Evolutionary conservation across 371 early-diverging fungal species (phyloP), one percentile per base, ranked within the genome.

Genomic region (Nematocida sp.): DNA sequence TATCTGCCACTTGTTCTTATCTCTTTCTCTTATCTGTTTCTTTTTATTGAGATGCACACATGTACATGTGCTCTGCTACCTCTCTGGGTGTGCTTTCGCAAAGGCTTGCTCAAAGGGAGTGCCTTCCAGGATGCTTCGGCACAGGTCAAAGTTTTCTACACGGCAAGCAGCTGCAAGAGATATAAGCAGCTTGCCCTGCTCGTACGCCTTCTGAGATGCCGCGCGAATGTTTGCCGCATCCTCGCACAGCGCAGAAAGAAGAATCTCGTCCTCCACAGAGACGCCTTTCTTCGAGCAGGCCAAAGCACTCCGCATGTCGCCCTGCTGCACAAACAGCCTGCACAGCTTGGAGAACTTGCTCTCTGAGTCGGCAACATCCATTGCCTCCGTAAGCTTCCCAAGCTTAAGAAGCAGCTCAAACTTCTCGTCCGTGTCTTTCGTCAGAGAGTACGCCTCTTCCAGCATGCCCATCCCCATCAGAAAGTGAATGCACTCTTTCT

Each of bases 401-500:
- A 80, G 63, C 51, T 76, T 77, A 2, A 82, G 36, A 3, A 82
- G 63, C 49, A 82, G 77, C 67, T 82, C 82, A 78, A 80, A 82
- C 57, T 63, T 67, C 46, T 79, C 78, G 54, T 76, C 76, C 25
- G 78, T 70, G 60, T 79, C 74, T 3, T 25, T 52, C 32, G 66
- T 64, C 27, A 82, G 62, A 11, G 51, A 37, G 13, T 77, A 55
- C n/a, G 82, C 82, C 23, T 66, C 60, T 5, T 79, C 67, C 8
- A 78, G 62, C 78, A 67, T 75, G 27, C 50, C 54, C 32, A 80
- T 48, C 32, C 76, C 58, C 45, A 79, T 70, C 21, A 67, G 77
- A 43, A 82, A 82, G 34, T 67, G 64, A 40, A 82, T 78, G 34
- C 79, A 79, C 43, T 67, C 65, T 19, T 53, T 63, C 34, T 51